Percentiles rank a stretch among this genome's conserved stretches.
Conservation (phyloP, 768 basidiomycete species). For the Goffeauzyma gilvescens region DNA sequence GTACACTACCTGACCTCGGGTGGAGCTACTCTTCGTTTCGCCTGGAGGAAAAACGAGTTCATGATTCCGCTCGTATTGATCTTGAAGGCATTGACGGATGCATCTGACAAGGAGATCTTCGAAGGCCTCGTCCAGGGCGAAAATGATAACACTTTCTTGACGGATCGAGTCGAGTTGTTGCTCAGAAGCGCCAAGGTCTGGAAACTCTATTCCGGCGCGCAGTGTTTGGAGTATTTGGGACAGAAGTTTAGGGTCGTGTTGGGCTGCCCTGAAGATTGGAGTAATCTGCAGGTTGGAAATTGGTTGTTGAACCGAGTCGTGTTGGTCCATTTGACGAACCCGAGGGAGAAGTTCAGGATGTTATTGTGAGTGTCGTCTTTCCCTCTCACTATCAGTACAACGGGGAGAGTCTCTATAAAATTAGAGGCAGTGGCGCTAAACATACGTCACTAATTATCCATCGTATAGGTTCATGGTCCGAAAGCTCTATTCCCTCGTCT, state of each 20-base stretch:
- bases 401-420: too few species aligned
- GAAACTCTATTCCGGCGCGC: slow-evolving; percentile 63
- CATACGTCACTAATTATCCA: too few species aligned
- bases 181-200: slow-evolving; percentile 90
- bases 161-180: slow-evolving; percentile 85
- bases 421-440: too few species aligned
- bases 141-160: slow-evolving; percentile 88
- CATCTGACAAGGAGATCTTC: slow-evolving; percentile 90
- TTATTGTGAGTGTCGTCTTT: slow-evolving; percentile 48
- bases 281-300: slow-evolving; percentile 56
- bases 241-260: slow-evolving; percentile 90
- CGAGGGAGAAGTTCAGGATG: slow-evolving; percentile 86
- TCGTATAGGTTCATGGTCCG: slow-evolving; percentile 96
- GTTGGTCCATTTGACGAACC: slow-evolving; percentile 67
- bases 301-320: slow-evolving; percentile 71
- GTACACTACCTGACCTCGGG: slow-evolving; percentile 96
- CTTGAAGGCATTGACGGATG: slow-evolving; percentile 74
- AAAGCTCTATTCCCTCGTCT: slow-evolving; percentile 79
- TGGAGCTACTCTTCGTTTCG: slow-evolving; percentile 88
- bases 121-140: slow-evolving; percentile 93
- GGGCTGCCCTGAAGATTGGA: slow-evolving; percentile 81
- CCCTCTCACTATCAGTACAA: neutral
- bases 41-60: slow-evolving; percentile 89
- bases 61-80: slow-evolving; percentile 85
- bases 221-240: slow-evolving; percentile 85